phyloP scores from a whole-genome alignment of 164 flowering plant species.

The Saururus chinensis region DNA sequence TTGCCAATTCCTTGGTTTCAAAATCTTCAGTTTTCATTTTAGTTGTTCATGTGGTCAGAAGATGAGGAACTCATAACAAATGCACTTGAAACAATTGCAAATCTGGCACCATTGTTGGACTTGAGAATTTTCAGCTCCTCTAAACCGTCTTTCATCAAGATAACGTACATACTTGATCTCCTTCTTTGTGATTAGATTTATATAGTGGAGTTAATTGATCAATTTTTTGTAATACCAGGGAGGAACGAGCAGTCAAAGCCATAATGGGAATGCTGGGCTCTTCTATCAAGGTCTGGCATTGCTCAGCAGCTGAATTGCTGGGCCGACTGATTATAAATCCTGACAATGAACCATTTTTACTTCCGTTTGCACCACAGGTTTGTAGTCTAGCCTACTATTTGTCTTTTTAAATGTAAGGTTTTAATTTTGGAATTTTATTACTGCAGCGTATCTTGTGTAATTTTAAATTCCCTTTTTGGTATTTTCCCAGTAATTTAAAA shows the following conservation, averaged over 20 bases:
- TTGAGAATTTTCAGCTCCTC: slow-evolving; percentile 90
- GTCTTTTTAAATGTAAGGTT: too few relatives aligned
- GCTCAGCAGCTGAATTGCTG: slow-evolving; percentile 91
- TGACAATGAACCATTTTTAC: slow-evolving; percentile 84
- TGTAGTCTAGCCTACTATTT: neutral
- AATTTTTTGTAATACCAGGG: slow-evolving; percentile 33
- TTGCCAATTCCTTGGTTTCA: neutral
- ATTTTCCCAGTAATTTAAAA: too few relatives aligned
- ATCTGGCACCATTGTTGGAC: slow-evolving; percentile 82
- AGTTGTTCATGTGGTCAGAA: slow-evolving; percentile 41
- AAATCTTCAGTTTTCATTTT: neutral
- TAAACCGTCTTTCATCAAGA: slow-evolving; percentile 78
- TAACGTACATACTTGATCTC: slow-evolving; percentile 43
- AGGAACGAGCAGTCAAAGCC: slow-evolving; percentile 87
- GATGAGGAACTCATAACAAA: slow-evolving; percentile 97
- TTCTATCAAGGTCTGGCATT: slow-evolving; percentile 84
- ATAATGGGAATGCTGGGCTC: slow-evolving; percentile 81
- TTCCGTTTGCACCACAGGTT: slow-evolving; percentile 87
- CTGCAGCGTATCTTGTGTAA: too few relatives aligned
- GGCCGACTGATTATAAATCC: slow-evolving; percentile 93
- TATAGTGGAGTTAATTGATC: slow-evolving; percentile 1
- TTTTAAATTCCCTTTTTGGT: too few relatives aligned
- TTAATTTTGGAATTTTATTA: too few relatives aligned
- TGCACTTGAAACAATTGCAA: slow-evolving; percentile 87
- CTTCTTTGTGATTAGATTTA: neutral